These are phyloP conservation scores for Paecilomyces niveus DNA, from an alignment of 2,329 filamentous ascomycete genomes.

Conservation along the genomic window DNA sequence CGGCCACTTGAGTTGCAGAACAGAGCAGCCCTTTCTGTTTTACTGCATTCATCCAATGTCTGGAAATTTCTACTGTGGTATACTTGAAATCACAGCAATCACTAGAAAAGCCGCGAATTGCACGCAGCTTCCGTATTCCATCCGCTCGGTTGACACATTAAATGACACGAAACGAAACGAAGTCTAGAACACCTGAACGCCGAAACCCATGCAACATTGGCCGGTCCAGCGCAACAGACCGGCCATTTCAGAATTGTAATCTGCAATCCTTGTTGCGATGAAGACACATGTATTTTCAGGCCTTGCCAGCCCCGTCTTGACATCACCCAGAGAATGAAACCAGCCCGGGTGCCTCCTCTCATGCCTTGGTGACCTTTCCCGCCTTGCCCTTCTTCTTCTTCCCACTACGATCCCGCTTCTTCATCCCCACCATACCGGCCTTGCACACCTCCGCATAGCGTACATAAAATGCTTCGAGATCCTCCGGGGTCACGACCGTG, in stretches of 20 bases:
- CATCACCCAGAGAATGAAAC: background rate
- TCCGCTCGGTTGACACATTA: background rate
- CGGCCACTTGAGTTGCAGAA: too few relatives aligned
- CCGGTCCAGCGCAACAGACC: slow-evolving; percentile 12
- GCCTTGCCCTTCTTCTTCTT: slow-evolving; percentile 71
- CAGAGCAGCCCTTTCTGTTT: too few relatives aligned
- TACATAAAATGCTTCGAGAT: slow-evolving; percentile 72
- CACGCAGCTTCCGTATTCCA: background rate
- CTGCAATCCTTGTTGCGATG: background rate
- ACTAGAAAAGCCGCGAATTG: background rate
- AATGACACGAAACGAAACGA: background rate
- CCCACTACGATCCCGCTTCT: slow-evolving; percentile 84
- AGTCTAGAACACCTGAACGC: background rate
- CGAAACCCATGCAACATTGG: slow-evolving; percentile 14
- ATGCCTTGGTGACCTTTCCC: slow-evolving; percentile 26
- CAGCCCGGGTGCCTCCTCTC: background rate
- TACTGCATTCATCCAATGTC: too few relatives aligned
- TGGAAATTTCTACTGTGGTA: background rate
- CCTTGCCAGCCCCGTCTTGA: background rate
- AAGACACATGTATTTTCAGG: background rate
- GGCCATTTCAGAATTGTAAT: background rate
- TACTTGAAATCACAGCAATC: background rate
- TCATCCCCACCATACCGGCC: slow-evolving; percentile 76
- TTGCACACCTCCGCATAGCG: slow-evolving; percentile 90
- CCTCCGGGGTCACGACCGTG: slow-evolving; percentile 70